phyloP scores from a whole-genome alignment of 345 rosid genomes.

The Trapa bicornis region DNA sequence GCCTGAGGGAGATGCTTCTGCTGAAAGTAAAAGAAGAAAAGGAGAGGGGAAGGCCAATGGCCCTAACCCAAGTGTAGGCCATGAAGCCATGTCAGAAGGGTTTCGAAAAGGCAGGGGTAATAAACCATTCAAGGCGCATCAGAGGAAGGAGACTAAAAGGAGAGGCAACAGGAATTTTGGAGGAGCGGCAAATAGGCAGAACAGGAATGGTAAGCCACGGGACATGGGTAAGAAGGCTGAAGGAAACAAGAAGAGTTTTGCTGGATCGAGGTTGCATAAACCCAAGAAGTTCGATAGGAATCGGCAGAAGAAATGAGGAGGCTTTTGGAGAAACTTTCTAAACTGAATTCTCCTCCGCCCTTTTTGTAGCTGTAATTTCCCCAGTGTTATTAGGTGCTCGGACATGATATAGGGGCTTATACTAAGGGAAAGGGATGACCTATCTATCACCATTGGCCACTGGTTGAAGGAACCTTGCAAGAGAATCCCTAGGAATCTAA shows the following conservation, averaged over 20 bases:
- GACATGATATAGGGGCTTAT: background rate
- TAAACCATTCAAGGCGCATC: background rate
- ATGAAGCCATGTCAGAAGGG: background rate
- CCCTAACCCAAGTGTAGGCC: background rate
- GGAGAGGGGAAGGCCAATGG: slow-evolving; percentile 8
- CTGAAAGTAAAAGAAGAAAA: slow-evolving; percentile 19
- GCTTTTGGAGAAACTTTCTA: background rate
- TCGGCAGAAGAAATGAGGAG: background rate
- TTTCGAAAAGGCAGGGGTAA: background rate
- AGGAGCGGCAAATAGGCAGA: background rate
- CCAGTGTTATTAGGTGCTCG: background rate
- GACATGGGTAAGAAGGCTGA: slow-evolving; percentile 8
- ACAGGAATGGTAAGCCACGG: slow-evolving; percentile 1
- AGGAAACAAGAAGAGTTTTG: background rate
- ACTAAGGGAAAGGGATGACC: too few species aligned
- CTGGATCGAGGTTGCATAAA: background rate
- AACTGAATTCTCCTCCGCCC: background rate
- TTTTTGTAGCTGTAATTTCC: background rate
- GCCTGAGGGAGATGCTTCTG: slow-evolving; percentile 1
- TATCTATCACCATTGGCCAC: background rate
- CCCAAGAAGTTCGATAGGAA: background rate
- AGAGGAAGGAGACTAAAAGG: background rate
- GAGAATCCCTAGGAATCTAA: too few species aligned
- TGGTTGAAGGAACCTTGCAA: background rate
- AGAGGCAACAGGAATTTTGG: slow-evolving; percentile 1